phyloP scores from a whole-genome alignment of 2,329 filamentous ascomycete genomes.

The Trichothecium sympodiale region DNA sequence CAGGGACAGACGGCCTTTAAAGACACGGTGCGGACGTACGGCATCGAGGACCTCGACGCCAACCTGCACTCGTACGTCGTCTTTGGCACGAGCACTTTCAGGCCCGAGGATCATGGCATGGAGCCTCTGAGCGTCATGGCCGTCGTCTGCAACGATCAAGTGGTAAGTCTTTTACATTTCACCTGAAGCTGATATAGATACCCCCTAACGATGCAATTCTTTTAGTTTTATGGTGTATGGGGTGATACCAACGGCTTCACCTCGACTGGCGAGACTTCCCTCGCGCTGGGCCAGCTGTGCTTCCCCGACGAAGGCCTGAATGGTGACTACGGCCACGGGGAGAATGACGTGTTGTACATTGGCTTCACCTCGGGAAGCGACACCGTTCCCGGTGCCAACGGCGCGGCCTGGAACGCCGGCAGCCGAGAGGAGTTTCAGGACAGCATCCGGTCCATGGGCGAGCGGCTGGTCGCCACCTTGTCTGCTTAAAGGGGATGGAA shows the following conservation, averaged over 20 bases:
- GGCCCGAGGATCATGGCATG: conserved; percentile 29
- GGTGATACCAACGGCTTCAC: conserved; percentile 49
- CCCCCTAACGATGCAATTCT: background rate
- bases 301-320: conserved; percentile 19
- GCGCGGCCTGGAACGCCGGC: conserved; percentile 43
- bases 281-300: conserved; percentile 40
- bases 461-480: conserved; percentile 43
- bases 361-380: conserved; percentile 45
- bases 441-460: conserved; percentile 39
- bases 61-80: conserved; percentile 43
- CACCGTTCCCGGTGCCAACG: conserved; percentile 42
- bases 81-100: conserved; percentile 37
- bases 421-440: conserved; percentile 37
- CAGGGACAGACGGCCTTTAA: conserved; percentile 33
- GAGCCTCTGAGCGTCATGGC: conserved; percentile 41
- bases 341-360: conserved; percentile 47
- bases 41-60: conserved; percentile 33
- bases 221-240: conserved; percentile 41
- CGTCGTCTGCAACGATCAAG: conserved; percentile 38
- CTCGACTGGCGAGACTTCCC: conserved; percentile 44
- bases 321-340: conserved; percentile 30
- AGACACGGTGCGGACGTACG: conserved; percentile 22
- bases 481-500: too few relatives aligned
- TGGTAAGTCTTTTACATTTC: conserved; percentile 17
- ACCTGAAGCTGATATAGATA: background rate